These are phyloP conservation scores for Eutrema yunnanense DNA, from an alignment of 345 rosid species.

Conservation along the genomic window DNA sequence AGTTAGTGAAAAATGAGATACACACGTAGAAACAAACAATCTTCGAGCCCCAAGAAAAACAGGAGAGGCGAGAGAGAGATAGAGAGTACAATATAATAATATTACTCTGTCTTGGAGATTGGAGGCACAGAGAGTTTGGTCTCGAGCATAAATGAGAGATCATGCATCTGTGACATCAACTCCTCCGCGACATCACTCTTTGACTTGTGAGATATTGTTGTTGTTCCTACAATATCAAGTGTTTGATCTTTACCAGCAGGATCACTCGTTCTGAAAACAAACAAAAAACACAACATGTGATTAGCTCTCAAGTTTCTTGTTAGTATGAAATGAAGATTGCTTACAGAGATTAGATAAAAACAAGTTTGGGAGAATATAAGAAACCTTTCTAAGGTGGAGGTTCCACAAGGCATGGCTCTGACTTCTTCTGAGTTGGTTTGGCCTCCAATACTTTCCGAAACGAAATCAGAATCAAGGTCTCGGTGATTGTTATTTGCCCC, in stretches of 20 bases:
- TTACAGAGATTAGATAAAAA: not conserved
- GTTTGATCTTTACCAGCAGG: slow-evolving; percentile 26
- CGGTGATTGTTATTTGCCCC: slow-evolving; percentile 15
- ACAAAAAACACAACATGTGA: not conserved
- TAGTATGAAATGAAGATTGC: not conserved
- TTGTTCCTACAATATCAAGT: slow-evolving; percentile 21
- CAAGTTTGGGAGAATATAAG: not conserved
- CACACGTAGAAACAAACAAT: slow-evolving; percentile 4
- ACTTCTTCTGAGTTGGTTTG: slow-evolving; percentile 29
- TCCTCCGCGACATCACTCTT: slow-evolving; percentile 38
- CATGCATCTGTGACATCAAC: slow-evolving; percentile 77
- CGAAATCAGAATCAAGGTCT: slow-evolving; percentile 37
- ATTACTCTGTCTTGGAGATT: slow-evolving; percentile 23
- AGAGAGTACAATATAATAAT: not conserved
- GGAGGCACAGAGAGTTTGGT: slow-evolving; percentile 52
- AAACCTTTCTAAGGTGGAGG: slow-evolving; percentile 45
- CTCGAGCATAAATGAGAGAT: slow-evolving; percentile 84
- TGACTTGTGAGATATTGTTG: slow-evolving; percentile 17
- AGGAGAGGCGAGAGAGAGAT: slow-evolving; percentile 6
- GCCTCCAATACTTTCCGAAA: slow-evolving; percentile 30
- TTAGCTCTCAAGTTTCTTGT: not conserved
- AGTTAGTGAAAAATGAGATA: slow-evolving; percentile 1
- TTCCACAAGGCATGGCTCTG: slow-evolving; percentile 25
- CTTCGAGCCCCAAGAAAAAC: slow-evolving; percentile 17
- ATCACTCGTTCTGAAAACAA: slow-evolving; percentile 33